phyloP scores from a whole-genome alignment of 805 yeast genomes.

The Spathaspora boniae region DNA sequence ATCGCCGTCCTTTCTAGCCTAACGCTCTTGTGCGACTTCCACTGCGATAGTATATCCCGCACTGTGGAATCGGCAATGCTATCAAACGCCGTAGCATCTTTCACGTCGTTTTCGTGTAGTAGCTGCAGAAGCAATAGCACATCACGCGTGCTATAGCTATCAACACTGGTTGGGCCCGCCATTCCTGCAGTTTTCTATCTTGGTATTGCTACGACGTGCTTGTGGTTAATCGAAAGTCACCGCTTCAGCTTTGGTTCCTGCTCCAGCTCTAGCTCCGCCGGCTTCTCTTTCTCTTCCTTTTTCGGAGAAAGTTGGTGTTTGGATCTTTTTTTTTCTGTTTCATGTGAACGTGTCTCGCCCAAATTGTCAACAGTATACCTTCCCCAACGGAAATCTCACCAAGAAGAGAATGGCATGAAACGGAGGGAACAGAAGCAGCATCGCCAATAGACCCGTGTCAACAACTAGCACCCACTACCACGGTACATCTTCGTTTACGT shows the following conservation, averaged over 20 bases:
- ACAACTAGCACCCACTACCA: too few species aligned
- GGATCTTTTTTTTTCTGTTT: conserved; percentile 1
- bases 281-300: background rate
- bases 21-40: conserved; percentile 8
- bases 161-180: background rate
- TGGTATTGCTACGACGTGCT: background rate
- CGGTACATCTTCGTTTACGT: background rate
- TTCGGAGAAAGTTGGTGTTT: background rate
- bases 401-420: too few species aligned
- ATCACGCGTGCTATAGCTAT: conserved; percentile 23
- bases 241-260: background rate
- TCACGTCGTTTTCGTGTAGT: conserved; percentile 30
- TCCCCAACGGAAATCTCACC: too few species aligned
- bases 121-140: conserved; percentile 36
- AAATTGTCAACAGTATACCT: too few species aligned
- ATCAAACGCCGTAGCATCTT: conserved; percentile 14
- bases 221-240: background rate
- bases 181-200: background rate
- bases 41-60: conserved; percentile 16
- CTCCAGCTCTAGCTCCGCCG: background rate
- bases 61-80: conserved; percentile 15
- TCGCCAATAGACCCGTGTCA: too few species aligned
- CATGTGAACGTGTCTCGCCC: too few species aligned
- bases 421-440: too few species aligned
- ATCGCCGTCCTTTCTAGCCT: conserved; percentile 8